Conservation (phyloP, 2,329 filamentous ascomycete genomes). For the Stemphylium beticola region DNA sequence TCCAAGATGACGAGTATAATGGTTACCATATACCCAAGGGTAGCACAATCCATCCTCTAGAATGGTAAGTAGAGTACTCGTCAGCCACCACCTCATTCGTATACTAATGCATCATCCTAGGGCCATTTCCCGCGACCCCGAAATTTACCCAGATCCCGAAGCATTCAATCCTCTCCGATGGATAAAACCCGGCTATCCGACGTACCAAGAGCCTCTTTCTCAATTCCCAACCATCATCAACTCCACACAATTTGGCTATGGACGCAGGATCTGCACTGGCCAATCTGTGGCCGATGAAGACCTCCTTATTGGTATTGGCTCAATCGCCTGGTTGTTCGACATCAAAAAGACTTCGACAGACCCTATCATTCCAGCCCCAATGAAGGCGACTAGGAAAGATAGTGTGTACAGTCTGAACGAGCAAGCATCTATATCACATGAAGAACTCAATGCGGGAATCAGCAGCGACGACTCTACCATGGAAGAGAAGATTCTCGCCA, state of each 20-base stretch:
- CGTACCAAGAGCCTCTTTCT: conserved; percentile 59
- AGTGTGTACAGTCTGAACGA: conserved; percentile 35
- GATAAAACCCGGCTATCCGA: conserved; percentile 65
- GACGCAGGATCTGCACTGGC: conserved; percentile 56
- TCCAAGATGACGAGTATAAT: conserved; percentile 63
- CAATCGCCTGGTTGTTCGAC: conserved; percentile 55
- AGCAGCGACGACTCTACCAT: conserved; percentile 21
- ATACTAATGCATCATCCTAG: conserved; percentile 35
- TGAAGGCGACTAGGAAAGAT: conserved; percentile 20
- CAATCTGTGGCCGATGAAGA: conserved; percentile 52
- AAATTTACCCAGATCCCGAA: conserved; percentile 71
- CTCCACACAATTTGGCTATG: conserved; percentile 62
- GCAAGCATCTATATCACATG: conserved; percentile 44
- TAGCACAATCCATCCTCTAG: conserved; percentile 52
- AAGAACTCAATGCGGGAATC: conserved; percentile 46
- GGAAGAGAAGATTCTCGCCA: conserved; percentile 34
- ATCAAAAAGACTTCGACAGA: conserved; percentile 37
- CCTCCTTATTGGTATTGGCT: conserved; percentile 51
- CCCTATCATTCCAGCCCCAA: conserved; percentile 2
- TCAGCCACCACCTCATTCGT: not conserved
- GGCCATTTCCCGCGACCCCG: conserved; percentile 61
- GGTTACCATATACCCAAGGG: conserved; percentile 65
- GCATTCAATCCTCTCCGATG: conserved; percentile 62
- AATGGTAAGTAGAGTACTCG: conserved; percentile 44
- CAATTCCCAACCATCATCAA: conserved; percentile 61